These are phyloP conservation scores for Aspergillus heteromorphus DNA, from an alignment of 495 filamentous ascomycete genomes.

Conservation along the genomic window DNA sequence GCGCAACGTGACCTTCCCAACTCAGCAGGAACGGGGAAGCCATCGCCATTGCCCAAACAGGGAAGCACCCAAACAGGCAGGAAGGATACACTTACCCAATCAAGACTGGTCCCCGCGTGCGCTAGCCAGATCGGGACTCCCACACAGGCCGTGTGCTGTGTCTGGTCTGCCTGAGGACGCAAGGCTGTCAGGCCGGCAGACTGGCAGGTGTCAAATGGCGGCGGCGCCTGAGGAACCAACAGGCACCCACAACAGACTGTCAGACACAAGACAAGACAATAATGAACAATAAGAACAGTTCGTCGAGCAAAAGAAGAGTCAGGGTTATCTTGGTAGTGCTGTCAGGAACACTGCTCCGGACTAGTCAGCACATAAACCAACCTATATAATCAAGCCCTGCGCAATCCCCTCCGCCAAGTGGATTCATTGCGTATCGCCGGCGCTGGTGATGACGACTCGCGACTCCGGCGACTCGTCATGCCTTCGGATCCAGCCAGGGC, in stretches of 20 bases:
- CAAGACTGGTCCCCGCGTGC: constrained; percentile 3
- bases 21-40: not conserved
- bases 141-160: not conserved
- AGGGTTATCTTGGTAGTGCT: no score
- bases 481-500: not conserved
- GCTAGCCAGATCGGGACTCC: constrained; percentile 13
- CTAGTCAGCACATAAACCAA: no score
- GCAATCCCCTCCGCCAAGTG: not conserved
- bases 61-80: constrained; percentile 15
- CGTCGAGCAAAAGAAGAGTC: no score
- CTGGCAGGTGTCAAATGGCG: no score
- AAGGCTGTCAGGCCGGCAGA: not conserved
- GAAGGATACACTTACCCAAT: constrained; percentile 11
- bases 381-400: not conserved
- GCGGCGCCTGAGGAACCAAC: not conserved
- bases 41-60: constrained; percentile 19
- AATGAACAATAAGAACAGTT: no score
- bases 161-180: constrained; percentile 16
- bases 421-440: constrained; percentile 12
- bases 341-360: no score
- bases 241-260: not conserved
- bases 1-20: constrained; percentile 2
- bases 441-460: constrained; percentile 14
- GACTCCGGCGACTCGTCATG: not conserved
- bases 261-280: not conserved